A percentile compares a stretch with the other conserved stretches of the same genome.
These are phyloP conservation scores for Xylaria sp. DNA, from an alignment of 2,329 filamentous ascomycete species.

Conservation along the genomic window DNA sequence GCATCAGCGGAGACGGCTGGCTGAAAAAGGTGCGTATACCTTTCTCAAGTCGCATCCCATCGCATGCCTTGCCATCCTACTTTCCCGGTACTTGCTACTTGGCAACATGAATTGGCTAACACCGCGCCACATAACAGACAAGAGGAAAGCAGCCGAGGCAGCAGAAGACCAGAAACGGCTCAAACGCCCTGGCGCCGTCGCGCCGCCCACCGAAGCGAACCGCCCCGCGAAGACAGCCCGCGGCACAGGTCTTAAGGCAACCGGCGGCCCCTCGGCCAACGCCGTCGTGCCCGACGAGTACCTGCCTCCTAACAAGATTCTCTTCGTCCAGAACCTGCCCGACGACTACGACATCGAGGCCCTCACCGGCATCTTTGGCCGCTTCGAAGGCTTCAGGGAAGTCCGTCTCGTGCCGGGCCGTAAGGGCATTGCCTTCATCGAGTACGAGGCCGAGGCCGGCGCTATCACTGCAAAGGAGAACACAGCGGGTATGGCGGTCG, in stretches of 20 bases:
- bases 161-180: constrained; percentile 81
- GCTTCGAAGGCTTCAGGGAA: constrained; percentile 94
- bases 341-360: constrained; percentile 85
- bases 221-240: constrained; percentile 77
- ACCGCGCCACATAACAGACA: constrained; percentile 56
- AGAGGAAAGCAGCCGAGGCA: constrained; percentile 84
- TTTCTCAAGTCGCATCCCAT: too few relatives aligned
- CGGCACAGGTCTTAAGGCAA: constrained; percentile 80
- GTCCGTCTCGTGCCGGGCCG: constrained; percentile 88
- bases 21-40: constrained; percentile 80
- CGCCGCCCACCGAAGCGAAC: constrained; percentile 58
- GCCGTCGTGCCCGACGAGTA: constrained; percentile 96
- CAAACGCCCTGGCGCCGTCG: constrained; percentile 66
- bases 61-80: too few relatives aligned
- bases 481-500: constrained; percentile 84
- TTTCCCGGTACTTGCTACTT: neutral
- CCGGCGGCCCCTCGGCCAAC: constrained; percentile 71
- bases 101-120: neutral
- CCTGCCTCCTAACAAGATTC: constrained; percentile 94
- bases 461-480: constrained; percentile 95
- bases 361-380: constrained; percentile 82
- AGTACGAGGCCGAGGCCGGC: constrained; percentile 90
- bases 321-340: constrained; percentile 93
- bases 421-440: constrained; percentile 92
- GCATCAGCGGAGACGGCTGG: constrained; percentile 85